Percentiles rank a stretch among this genome's conserved stretches.
Evolutionary conservation across 768 basidiomycete species (phyloP).

Genomic region (Asterophora parasitica): DNA sequence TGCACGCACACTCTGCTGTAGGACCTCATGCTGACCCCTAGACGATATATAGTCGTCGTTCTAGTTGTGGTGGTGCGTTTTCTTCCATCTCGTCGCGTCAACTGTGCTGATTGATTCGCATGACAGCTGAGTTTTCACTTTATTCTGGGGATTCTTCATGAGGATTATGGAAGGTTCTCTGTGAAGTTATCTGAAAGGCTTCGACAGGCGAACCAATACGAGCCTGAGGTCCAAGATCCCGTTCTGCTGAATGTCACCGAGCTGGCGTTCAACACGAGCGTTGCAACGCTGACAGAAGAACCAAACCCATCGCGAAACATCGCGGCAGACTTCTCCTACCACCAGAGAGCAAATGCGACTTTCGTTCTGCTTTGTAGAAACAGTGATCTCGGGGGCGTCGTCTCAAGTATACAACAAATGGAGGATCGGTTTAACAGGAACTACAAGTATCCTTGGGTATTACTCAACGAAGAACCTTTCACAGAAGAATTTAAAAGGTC

Average conservation of each 20-base stretch:
- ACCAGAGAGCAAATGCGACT: slow-evolving; percentile 5
- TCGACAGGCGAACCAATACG: not conserved
- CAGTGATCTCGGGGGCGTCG: slow-evolving; percentile 45
- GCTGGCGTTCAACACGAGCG: slow-evolving; percentile 1
- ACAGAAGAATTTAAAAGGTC: slow-evolving; percentile 67
- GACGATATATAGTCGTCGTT: slow-evolving; percentile 51
- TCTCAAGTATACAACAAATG: slow-evolving; percentile 57
- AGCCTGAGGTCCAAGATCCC: slow-evolving; percentile 6
- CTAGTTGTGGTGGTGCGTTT: slow-evolving; percentile 42
- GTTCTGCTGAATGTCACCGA: slow-evolving; percentile 1
- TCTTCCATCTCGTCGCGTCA: too few relatives aligned
- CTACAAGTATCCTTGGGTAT: slow-evolving; percentile 75
- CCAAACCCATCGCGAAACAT: slow-evolving; percentile 1
- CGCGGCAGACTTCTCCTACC: slow-evolving; percentile 7
- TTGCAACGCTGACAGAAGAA: not conserved
- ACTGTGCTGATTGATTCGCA: not conserved
- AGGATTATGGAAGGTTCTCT: slow-evolving; percentile 41
- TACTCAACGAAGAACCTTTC: slow-evolving; percentile 80
- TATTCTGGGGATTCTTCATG: slow-evolving; percentile 36
- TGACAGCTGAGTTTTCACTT: slow-evolving; percentile 52
- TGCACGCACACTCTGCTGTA: not conserved
- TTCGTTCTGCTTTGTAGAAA: slow-evolving; percentile 63
- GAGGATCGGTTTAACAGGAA: slow-evolving; percentile 84
- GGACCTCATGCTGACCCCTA: slow-evolving; percentile 49
- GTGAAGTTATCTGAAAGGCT: slow-evolving; percentile 30